Percentiles rank a stretch among this genome's conserved stretches.
Conservation (phyloP, 148 eudicot genomes). For the Tetragonia tetragonoides region DNA sequence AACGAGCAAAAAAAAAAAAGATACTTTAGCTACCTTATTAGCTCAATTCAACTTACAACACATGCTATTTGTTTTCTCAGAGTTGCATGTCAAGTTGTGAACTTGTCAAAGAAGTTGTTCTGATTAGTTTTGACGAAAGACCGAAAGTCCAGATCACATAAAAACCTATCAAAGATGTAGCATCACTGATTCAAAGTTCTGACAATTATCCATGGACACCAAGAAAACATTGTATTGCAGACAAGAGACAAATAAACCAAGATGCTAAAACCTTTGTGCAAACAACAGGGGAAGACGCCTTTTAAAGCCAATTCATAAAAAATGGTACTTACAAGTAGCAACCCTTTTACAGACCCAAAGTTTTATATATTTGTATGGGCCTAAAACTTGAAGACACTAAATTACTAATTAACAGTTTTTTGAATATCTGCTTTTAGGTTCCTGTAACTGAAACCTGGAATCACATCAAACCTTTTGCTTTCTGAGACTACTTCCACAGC, state of each 20-base stretch:
- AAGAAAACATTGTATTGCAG: not conserved
- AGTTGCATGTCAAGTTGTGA: not conserved
- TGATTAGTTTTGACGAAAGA: too few relatives aligned
- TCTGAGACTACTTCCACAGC: conserved; percentile 61
- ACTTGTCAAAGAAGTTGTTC: not conserved
- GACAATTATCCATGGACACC: conserved; percentile 1
- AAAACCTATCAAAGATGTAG: not conserved
- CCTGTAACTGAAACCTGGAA: conserved; percentile 52
- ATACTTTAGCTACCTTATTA: too few relatives aligned
- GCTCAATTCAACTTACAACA: too few relatives aligned
- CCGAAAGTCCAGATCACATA: too few relatives aligned
- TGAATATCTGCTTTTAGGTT: conserved; percentile 56
- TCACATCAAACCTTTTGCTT: conserved; percentile 37
- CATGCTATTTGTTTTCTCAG: too few relatives aligned
- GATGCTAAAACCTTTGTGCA: conserved; percentile 5
- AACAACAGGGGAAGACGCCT: not conserved
- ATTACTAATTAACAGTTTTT: conserved; percentile 13
- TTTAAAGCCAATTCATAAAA: not conserved
- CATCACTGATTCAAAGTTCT: not conserved
- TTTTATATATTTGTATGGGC: not conserved
- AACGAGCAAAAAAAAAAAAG: too few relatives aligned
- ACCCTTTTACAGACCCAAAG: conserved; percentile 12
- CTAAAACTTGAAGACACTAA: not conserved
- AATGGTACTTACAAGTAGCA: conserved; percentile 16
- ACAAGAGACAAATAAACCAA: not conserved